A percentile compares a stretch with the other conserved stretches of the same genome.
Conservation (phyloP, 108 stramenopile species). For the Schizochytrium sp. region DNA sequence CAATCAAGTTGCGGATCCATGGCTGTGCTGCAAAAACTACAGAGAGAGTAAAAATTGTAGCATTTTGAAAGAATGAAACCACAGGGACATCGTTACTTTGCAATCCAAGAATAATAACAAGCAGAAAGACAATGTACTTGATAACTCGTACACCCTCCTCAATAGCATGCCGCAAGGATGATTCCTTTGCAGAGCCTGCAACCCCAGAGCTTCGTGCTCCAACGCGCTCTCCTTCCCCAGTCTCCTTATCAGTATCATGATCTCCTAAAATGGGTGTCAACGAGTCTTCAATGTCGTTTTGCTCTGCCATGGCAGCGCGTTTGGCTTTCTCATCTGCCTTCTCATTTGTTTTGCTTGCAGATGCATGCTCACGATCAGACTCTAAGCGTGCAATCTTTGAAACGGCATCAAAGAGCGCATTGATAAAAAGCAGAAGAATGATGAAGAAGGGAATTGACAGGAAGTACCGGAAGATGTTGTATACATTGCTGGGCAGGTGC, state of each 20-base stretch:
- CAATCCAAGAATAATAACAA: constrained; percentile 30
- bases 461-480: constrained; percentile 46
- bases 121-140: constrained; percentile 33
- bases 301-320: not conserved
- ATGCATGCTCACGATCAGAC: not conserved
- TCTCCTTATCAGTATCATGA: not conserved
- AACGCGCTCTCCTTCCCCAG: not conserved
- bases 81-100: constrained; percentile 56
- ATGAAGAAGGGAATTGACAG: constrained; percentile 46
- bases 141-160: constrained; percentile 28
- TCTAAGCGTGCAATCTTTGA: constrained; percentile 8
- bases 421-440: constrained; percentile 40
- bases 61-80: constrained; percentile 53
- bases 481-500: constrained; percentile 33
- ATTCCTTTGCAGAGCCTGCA: not conserved
- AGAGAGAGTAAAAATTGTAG: constrained; percentile 23
- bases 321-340: not conserved
- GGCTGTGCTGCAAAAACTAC: constrained; percentile 54
- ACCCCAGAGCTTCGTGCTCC: not conserved
- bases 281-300: not conserved
- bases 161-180: constrained; percentile 11
- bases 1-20: constrained; percentile 50
- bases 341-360: not conserved
- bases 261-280: not conserved
- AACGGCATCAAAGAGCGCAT: not conserved